Conservation (phyloP, 164 flowering plant genomes). For the Aristolochia contorta region DNA sequence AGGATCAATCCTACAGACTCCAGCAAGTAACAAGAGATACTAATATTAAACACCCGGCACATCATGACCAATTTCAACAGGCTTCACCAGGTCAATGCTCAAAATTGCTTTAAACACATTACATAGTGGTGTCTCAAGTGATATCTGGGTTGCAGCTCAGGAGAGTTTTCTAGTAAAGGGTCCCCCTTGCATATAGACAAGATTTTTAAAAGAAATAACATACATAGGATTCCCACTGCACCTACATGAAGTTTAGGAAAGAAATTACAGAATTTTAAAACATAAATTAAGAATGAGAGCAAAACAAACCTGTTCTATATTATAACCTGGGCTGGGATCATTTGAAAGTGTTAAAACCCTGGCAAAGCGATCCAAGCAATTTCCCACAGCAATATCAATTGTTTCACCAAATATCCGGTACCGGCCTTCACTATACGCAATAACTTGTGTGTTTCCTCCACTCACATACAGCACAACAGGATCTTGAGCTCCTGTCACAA, state of each 20-base stretch:
- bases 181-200: too few relatives aligned
- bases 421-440: constrained; percentile 86
- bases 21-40: not conserved
- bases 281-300: not conserved
- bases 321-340: constrained; percentile 96
- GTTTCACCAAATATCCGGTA: constrained; percentile 96
- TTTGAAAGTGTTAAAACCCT: constrained; percentile 76
- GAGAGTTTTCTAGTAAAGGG: too few relatives aligned
- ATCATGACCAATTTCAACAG: not conserved
- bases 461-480: constrained; percentile 96
- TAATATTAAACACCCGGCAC: not conserved
- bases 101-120: too few relatives aligned
- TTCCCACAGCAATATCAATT: constrained; percentile 95
- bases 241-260: too few relatives aligned
- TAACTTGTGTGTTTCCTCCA: constrained; percentile 97
- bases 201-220: too few relatives aligned
- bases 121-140: too few relatives aligned
- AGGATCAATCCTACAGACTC: too few relatives aligned
- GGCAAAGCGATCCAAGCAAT: constrained; percentile 94
- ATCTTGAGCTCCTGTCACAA: constrained; percentile 87
- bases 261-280: not conserved
- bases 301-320: constrained; percentile 87
- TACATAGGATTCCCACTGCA: too few relatives aligned
- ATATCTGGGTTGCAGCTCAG: too few relatives aligned
- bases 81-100: not conserved